Evolutionary conservation across 2,329 filamentous ascomycete species (phyloP), one percentile per base, ranked within the genome.

Genomic region (Ophiostoma piceae): DNA sequence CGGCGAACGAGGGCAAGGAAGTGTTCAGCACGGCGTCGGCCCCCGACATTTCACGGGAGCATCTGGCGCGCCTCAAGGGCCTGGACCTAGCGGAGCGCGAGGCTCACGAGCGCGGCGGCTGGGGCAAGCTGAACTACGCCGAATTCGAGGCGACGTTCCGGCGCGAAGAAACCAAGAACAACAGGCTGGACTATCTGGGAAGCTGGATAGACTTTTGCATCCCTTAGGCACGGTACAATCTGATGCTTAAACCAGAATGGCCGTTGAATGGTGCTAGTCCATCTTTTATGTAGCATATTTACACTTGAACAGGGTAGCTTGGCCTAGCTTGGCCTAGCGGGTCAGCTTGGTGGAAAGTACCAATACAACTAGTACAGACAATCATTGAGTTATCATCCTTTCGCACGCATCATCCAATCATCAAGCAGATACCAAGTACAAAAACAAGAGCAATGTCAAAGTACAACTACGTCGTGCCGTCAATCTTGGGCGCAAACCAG

Each of bases 181-280:
- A 88, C 76, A 81, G 89, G 68, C 83, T 94, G 72, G 91, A 92
- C 74, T 94, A 97, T 78, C 83, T 97, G 66, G 92, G 92, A 71
- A 92, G 88, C 75, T 98, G 94, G 94, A 92, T 97, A 78, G 94
- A 97, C 77, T 88, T 89, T 77, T 90, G 87, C 77, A 89, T 90
- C 74, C 87, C 87, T 16, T 87, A 51, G 29, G 26, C 11, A 8
- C 35, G 35, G 35, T 35, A 29, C 26, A 29, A 29, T 29, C 26
- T 29, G 26, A 29, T 29, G 26, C 26, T 29, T 29, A 29, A 29
- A 29, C 26, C 26, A 29, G 35, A 35, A 35, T 35, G 35, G 35
- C 35, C 8, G 35, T 35, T 35, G 35, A 8, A 8, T 29, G 35
- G 35, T 35, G 35, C 35, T 35, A 35, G 35, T 8, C 35, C 8